Evolutionary conservation across 2,329 filamentous ascomycete species (phyloP), one percentile per base, ranked within the genome.

Genomic region (Colletotrichum theobromicola): DNA sequence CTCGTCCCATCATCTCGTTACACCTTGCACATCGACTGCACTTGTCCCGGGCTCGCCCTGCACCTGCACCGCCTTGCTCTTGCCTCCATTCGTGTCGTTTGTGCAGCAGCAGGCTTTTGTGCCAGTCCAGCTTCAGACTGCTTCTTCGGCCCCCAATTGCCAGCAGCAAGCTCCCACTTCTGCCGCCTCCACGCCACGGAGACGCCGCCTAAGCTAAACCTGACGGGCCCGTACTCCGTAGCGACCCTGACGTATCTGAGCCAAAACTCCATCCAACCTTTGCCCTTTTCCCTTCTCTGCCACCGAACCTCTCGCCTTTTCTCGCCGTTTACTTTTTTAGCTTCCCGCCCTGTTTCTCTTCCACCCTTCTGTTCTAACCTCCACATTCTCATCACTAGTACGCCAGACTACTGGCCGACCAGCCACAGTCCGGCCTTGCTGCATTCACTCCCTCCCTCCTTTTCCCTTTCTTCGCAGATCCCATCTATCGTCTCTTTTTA

Each of bases 361-460:
- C 53, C 50, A 32, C 57, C 57, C 37, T 63, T 65, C 53, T 26
- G 60, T 70, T 58, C 37, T 61, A 35, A 67, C 57, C 60, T 50
- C 76, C 76, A 79, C 80, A 78, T 79, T 79, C 67, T 65, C 58
- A 74, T 70, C 53, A 57, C 70, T 75, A 74, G 65, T 37, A 46
- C 21, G n/a, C 13, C 35, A 62, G 21, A 62, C 71, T 73, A 75
- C 71, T 70, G 71, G 66, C 62, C 62, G 62, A 62, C 66, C 66
- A 74, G 71, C 74, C 71, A 76, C 66, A 74, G 55, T 37, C 61
- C 70, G 67, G 46, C 62, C 66, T 74, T 71, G 30, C 70, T 70
- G 61, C 71, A 34, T 74, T 74, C 66, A 70, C 71, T 70, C 50
- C 61, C 66, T 70, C 64, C 28, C 34, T 72, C 30, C 34, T 71